Percentiles rank a stretch among this genome's conserved stretches.
Conservation (phyloP, 345 rosid genomes). For the Iberis pinnata region DNA sequence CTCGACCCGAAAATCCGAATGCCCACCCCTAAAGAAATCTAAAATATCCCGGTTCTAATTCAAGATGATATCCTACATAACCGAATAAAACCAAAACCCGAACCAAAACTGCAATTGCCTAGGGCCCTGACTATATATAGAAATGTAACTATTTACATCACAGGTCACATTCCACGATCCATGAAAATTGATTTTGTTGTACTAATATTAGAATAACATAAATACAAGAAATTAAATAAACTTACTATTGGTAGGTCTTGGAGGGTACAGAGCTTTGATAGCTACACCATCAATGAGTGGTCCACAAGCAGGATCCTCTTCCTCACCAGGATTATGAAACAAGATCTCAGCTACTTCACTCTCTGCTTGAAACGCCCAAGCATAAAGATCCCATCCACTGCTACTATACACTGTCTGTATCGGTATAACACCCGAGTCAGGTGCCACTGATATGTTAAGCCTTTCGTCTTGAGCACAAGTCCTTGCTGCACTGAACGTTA, state of each 20-base stretch:
- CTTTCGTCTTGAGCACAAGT: slow-evolving; percentile 89
- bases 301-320: slow-evolving; percentile 87
- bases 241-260: slow-evolving; percentile 53
- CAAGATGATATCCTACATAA: no score
- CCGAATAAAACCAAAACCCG: no score
- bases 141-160: no score
- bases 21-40: no score
- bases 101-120: no score
- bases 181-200: no score
- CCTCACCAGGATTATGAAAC: slow-evolving; percentile 78
- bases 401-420: slow-evolving; percentile 79
- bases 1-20: no score
- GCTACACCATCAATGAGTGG: slow-evolving; percentile 74
- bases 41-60: no score
- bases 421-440: slow-evolving; percentile 68
- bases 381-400: slow-evolving; percentile 75
- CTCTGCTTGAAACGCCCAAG: slow-evolving; percentile 69
- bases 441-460: slow-evolving; percentile 67
- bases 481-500: slow-evolving; percentile 84
- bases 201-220: no score
- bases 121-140: no score
- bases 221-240: neutral
- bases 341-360: slow-evolving; percentile 38
- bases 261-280: slow-evolving; percentile 53
- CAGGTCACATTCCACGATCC: no score